Evolutionary conservation across 139 green algal species (phyloP), one percentile per base, ranked within the genome.

Genomic region (Parachlorella kessleri): DNA sequence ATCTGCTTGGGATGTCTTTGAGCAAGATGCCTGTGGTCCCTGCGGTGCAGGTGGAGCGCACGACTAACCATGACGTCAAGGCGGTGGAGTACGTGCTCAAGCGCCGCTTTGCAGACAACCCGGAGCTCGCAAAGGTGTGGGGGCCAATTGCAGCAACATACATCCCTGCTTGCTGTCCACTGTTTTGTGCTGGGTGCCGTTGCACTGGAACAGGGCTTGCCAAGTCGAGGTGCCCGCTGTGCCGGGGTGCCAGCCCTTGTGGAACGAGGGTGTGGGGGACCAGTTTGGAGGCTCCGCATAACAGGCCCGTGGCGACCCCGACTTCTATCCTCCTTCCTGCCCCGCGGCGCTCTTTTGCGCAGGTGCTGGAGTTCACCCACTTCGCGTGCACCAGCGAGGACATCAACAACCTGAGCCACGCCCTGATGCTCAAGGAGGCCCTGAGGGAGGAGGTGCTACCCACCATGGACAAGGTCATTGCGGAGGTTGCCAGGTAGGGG

Each of bases 51-150:
- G 86, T 98, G 26, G 97, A 99, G 88, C 88, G 88, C 38, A 96
- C 89, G 5, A 99, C 97, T 78, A 99, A 99, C 87, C 97, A 99
- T 88, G 97, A 99, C 83, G 97, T 99, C 24, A 99, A 99, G 87
- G 97, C 97, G 4, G 88, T 99, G 6, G 97, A 99, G 89, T 99
- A 99, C 75, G 92, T 99, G 30, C 84, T 99, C 32, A 99, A 99
- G 83, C 78, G 93, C 28, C 81, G 75, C 23, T 92, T 99, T 65
- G 67, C 26, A n/a, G 35, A 54, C 0, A 72, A 91, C 53, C 55
- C 72, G 3, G 91, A 97, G 88, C 83, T 97, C 55, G 78, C 81
- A 9, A 84, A 86, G 81, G 87, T 85, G 69, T 59, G 14, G n/a
- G n/a, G 35, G 66, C 6, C n/a, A n/a, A n/a, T n/a, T n/a, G n/a